Percentiles rank a stretch among this genome's conserved stretches.
These are phyloP conservation scores for Butyriboletus appendiculatus DNA, from an alignment of 1,284 basidiomycete species.

Conservation along the genomic window DNA sequence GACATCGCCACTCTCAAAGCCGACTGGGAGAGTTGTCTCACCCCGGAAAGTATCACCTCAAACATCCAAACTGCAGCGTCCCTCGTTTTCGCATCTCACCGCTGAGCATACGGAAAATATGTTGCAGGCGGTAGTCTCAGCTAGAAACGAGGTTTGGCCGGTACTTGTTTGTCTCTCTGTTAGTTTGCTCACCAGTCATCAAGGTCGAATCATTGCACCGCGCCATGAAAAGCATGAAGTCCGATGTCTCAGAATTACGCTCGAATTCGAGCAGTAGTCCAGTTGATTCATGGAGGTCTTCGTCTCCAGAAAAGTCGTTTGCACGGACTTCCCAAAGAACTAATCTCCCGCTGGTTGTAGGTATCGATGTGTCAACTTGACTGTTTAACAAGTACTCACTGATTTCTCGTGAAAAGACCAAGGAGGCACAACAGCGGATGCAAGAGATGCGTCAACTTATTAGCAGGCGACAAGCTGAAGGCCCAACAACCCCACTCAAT, in stretches of 20 bases:
- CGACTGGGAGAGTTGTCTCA: conserved; percentile 45
- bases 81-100: conserved; percentile 23
- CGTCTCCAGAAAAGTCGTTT: conserved; percentile 56
- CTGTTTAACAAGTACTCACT: conserved; percentile 11
- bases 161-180: neutral
- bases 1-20: conserved; percentile 51
- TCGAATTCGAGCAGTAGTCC: conserved; percentile 24
- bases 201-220: conserved; percentile 68
- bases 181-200: conserved; percentile 7
- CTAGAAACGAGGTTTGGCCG: conserved; percentile 61
- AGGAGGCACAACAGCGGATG: conserved; percentile 70
- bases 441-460: conserved; percentile 79
- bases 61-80: conserved; percentile 32
- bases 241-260: conserved; percentile 52
- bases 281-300: conserved; percentile 43
- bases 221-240: conserved; percentile 67
- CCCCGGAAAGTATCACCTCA: conserved; percentile 59
- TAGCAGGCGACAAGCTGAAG: conserved; percentile 54
- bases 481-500: conserved; percentile 43
- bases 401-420: conserved; percentile 51
- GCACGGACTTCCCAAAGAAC: conserved; percentile 45
- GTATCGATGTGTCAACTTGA: conserved; percentile 15
- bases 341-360: conserved; percentile 43
- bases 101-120: conserved; percentile 45
- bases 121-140: conserved; percentile 51